Conservation (phyloP, 176 grass and related monocot genomes). For the Alopecurus myosuroides region DNA sequence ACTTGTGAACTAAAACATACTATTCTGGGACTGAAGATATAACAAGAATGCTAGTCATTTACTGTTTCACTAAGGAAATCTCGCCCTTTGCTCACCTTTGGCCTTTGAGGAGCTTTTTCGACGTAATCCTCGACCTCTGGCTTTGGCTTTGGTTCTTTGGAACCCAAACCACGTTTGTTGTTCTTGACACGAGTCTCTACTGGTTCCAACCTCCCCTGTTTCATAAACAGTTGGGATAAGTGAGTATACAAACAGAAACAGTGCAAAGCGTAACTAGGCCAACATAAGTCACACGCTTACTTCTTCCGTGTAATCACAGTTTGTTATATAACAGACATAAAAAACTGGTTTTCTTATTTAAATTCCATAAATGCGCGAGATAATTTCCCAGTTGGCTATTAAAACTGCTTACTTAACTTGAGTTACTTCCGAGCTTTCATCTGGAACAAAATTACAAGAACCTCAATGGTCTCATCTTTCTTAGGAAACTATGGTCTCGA, state of each 20-base stretch:
- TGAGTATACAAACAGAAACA: slow-evolving; percentile 5
- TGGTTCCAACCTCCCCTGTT: slow-evolving; percentile 79
- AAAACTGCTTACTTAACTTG: neutral
- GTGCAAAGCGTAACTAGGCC: neutral
- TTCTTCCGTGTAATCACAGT: neutral
- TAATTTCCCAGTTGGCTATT: neutral
- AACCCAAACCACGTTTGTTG: slow-evolving; percentile 81
- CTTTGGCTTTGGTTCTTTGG: slow-evolving; percentile 60
- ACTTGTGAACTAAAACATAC: neutral
- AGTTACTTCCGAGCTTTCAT: neutral
- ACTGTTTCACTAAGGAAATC: neutral
- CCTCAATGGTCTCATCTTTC: no score
- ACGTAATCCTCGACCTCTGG: slow-evolving; percentile 1
- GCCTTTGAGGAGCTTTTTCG: slow-evolving; percentile 36
- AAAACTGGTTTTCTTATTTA: neutral
- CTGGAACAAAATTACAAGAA: neutral
- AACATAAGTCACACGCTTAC: neutral
- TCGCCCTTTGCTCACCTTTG: slow-evolving; percentile 31
- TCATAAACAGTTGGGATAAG: neutral
- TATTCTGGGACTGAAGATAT: neutral
- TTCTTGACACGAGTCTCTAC: slow-evolving; percentile 74
- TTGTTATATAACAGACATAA: neutral
- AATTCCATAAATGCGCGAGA: neutral
- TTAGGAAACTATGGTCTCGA: neutral
- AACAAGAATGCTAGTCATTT: neutral